Percentiles rank a stretch among this genome's conserved stretches.
phyloP scores from a whole-genome alignment of 2,329 filamentous ascomycete genomes.

The Westerdykella ornata region DNA sequence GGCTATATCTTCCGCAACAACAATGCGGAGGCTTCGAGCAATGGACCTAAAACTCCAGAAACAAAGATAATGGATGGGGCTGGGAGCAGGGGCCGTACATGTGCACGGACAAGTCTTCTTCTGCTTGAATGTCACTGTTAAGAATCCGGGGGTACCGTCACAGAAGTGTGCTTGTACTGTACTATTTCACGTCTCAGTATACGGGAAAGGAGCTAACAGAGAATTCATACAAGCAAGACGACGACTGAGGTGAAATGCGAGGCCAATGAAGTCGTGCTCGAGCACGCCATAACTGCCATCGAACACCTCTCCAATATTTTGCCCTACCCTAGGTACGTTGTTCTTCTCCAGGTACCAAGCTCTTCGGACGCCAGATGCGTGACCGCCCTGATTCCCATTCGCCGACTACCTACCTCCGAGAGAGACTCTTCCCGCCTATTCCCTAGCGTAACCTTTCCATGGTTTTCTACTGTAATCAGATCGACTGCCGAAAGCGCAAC shows the following conservation, averaged over 20 bases:
- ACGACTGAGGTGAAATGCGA: conserved; percentile 24
- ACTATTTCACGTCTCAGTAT: not conserved
- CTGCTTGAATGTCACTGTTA: not conserved
- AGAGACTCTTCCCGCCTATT: conserved; percentile 29
- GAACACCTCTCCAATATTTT: conserved; percentile 22
- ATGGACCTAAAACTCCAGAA: not conserved
- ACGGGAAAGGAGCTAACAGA: not conserved
- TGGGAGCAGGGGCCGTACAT: conserved; percentile 1
- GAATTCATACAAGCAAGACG: conserved; percentile 27
- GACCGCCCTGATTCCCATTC: conserved; percentile 35
- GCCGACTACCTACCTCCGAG: conserved; percentile 23
- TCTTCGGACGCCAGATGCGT: conserved; percentile 36
- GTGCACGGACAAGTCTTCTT: conserved; percentile 1
- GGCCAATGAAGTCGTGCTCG: conserved; percentile 35
- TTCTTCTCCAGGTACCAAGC: conserved; percentile 36
- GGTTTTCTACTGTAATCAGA: conserved; percentile 40
- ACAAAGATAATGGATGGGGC: conserved; percentile 1
- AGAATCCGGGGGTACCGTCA: conserved; percentile 16
- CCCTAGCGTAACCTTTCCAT: conserved; percentile 31
- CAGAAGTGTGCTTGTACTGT: conserved; percentile 40
- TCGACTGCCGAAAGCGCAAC: conserved; percentile 35
- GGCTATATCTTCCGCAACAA: conserved; percentile 25
- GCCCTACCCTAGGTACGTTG: conserved; percentile 23
- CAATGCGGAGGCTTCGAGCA: not conserved
- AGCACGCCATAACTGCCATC: conserved; percentile 33